These are phyloP conservation scores for Astrothelium subdiscretum DNA, from an alignment of 495 filamentous ascomycete genomes.

Conservation along the genomic window DNA sequence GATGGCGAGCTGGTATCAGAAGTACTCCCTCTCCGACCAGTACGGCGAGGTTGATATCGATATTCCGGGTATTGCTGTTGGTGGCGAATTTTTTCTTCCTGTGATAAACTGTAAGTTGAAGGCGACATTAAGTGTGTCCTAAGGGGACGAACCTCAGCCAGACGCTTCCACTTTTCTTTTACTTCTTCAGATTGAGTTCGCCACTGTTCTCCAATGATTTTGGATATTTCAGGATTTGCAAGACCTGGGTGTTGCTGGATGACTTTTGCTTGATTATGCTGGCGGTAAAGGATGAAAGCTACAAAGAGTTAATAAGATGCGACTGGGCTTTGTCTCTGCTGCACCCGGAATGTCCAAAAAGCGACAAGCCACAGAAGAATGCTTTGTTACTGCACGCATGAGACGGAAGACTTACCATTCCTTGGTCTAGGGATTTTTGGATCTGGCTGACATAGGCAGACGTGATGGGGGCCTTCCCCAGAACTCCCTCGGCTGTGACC, in stretches of 20 bases:
- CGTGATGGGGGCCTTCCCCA: constrained; percentile 28
- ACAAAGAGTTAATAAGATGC: constrained; percentile 15
- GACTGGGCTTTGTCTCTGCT: background rate
- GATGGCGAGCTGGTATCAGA: constrained; percentile 4
- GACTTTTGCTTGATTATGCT: constrained; percentile 77
- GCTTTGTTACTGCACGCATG: constrained; percentile 12
- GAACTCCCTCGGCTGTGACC: constrained; percentile 18
- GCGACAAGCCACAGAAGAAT: constrained; percentile 16
- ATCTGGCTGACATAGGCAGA: constrained; percentile 88
- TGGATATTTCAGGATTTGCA: constrained; percentile 94
- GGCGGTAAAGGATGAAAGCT: constrained; percentile 98
- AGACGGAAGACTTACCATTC: constrained; percentile 62
- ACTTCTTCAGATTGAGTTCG: constrained; percentile 57
- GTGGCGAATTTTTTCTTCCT: constrained; percentile 89
- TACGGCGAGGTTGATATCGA: constrained; percentile 81
- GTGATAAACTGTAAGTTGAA: constrained; percentile 9
- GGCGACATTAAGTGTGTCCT: constrained; percentile 12
- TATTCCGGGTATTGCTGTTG: constrained; percentile 87
- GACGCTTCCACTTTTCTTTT: constrained; percentile 76
- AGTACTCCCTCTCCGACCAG: constrained; percentile 30
- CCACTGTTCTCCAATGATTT: constrained; percentile 96
- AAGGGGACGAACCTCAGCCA: constrained; percentile 55
- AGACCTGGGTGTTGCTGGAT: constrained; percentile 75
- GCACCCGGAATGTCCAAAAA: constrained; percentile 9
- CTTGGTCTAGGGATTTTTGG: constrained; percentile 88